phyloP scores from a whole-genome alignment of 169 alveolate species.

The Blepharisma undulans region DNA sequence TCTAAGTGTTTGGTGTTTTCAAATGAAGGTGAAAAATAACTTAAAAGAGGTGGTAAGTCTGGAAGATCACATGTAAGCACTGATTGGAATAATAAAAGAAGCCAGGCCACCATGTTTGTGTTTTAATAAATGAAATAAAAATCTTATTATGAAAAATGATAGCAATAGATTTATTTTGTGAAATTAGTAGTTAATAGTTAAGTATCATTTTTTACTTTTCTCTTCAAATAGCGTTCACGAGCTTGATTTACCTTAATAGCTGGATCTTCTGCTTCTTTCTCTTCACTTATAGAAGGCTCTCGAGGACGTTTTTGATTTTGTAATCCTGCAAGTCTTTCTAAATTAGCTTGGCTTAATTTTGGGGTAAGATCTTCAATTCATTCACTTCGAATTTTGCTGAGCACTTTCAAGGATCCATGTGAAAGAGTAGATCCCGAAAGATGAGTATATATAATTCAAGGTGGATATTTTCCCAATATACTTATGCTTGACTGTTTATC shows the following conservation, averaged over 20 bases:
- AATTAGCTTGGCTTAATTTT: not conserved
- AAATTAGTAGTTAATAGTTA: too few relatives aligned
- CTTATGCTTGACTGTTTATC: not conserved
- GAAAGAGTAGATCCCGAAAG: slow-evolving; percentile 7
- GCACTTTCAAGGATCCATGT: slow-evolving; percentile 19
- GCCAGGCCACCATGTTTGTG: not conserved
- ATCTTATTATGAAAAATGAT: too few relatives aligned
- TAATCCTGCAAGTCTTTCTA: not conserved
- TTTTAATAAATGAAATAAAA: too few relatives aligned
- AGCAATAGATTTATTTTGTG: not conserved
- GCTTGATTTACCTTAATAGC: not conserved
- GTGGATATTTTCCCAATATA: not conserved
- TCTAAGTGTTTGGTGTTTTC: not conserved
- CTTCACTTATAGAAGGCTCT: not conserved
- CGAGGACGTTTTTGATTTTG: not conserved
- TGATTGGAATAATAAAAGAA: not conserved
- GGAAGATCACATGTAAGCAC: not conserved
- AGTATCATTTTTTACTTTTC: not conserved
- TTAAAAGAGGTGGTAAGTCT: not conserved
- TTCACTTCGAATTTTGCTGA: not conserved
- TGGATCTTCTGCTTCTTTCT: not conserved
- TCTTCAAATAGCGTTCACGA: not conserved
- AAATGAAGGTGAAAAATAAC: slow-evolving; percentile 11
- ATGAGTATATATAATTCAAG: slow-evolving; percentile 25
- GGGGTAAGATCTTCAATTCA: slow-evolving; percentile 7